Conservation (phyloP, 768 basidiomycete genomes). For the Trametes gibbosa region DNA sequence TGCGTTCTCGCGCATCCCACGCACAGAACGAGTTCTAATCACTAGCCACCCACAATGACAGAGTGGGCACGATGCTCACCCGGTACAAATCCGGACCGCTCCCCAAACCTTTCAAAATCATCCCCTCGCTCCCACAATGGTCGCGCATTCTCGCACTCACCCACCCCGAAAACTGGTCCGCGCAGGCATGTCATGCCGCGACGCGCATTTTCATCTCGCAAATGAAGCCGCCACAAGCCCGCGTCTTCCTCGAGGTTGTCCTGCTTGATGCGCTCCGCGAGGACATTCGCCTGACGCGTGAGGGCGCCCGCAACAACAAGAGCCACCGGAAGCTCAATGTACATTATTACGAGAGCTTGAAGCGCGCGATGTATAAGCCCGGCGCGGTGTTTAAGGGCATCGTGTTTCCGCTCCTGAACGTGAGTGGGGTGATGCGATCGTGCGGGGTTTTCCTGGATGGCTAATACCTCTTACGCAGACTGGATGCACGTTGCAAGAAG, state of each 20-base stretch:
- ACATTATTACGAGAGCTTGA: conserved; percentile 92
- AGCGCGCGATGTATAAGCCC: conserved; percentile 92
- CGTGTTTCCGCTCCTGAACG: conserved; percentile 92
- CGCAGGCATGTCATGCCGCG: conserved; percentile 91
- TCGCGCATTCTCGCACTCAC: conserved; percentile 93
- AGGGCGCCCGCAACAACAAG: conserved; percentile 33
- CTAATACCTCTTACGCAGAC: conserved; percentile 35
- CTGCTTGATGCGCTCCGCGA: conserved; percentile 86
- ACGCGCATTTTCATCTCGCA: conserved; percentile 95
- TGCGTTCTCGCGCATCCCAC: conserved; percentile 37
- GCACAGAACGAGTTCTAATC: background rate
- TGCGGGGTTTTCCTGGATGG: background rate
- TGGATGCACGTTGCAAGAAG: conserved; percentile 91
- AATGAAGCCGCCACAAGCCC: conserved; percentile 93
- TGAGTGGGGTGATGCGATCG: conserved; percentile 36
- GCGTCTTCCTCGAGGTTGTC: conserved; percentile 89
- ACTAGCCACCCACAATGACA: conserved; percentile 31
- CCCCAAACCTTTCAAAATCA: conserved; percentile 97
- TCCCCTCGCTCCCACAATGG: conserved; percentile 95
- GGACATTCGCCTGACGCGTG: conserved; percentile 60
- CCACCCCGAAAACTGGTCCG: conserved; percentile 89
- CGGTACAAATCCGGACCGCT: conserved; percentile 92
- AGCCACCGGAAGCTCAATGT: conserved; percentile 84
- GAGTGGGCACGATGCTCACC: conserved; percentile 81
- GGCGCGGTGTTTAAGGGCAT: conserved; percentile 98